Evolutionary conservation across 352 stramenopile species (phyloP), one percentile per base, ranked within the genome.

Genomic region (Phytophthora pisi): DNA sequence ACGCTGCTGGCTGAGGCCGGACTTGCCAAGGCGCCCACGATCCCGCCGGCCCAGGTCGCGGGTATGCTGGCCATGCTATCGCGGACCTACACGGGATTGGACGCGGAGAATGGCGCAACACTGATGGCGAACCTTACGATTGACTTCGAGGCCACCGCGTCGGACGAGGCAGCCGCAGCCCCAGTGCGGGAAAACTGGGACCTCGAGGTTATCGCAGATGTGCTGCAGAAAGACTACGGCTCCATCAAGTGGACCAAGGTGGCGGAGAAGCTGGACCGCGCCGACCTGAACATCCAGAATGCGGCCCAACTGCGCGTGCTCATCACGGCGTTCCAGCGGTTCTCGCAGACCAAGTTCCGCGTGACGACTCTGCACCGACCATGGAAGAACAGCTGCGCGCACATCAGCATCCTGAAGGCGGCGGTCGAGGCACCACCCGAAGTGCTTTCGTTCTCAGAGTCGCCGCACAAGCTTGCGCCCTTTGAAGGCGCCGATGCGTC

Each of bases 1-100:
- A 90, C 86, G 52, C 78, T 96, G 20, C 64, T 96, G 53, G 82
- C 83, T 4, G 90, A 97, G 64, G 90, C 90, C 28, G 89, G 89
- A 3, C 66, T 97, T 4, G 77, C 81, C 18, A 90, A 95, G 18
- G 84, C 89, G 1, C 80, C 87, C 34, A 93, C 85, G 15, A 94
- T 97, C 55, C 87, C 92, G 10, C 88, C 91, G 18, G 78, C 81
- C 2, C 90, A 97, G 53, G 87, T 97, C 24, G 91, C 91, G 6
- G 88, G 90, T 18, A 95, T 97, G 88, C 70, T 97, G 38, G 77
- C 79, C 23, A 97, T 97, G 89, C 68, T 97, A 1, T 84, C 89
- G 30, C 86, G 84, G 20, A 96, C 89, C 16, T 96, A 89, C 67
- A 84, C 79, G 13, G 79, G 75, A 9, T 69, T 93, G 55, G 81